A percentile compares a stretch with the other conserved stretches of the same genome.
phyloP scores from a whole-genome alignment of 257 asterid genomes.

The Solanum rostratum region DNA sequence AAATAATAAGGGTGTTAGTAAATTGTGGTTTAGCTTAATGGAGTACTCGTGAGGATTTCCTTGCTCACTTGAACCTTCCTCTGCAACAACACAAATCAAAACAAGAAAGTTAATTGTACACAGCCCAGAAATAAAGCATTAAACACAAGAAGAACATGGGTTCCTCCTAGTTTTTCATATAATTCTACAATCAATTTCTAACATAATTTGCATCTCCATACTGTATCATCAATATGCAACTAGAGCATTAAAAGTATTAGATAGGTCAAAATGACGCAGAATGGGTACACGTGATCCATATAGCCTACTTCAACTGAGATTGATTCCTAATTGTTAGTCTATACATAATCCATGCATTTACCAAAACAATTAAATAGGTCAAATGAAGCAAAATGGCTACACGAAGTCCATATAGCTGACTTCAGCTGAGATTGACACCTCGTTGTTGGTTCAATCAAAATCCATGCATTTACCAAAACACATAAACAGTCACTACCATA shows the following conservation, averaged over 20 bases:
- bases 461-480: neutral
- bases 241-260: neutral
- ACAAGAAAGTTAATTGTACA: neutral
- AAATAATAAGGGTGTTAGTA: conserved; percentile 7
- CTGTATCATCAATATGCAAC: neutral
- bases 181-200: neutral
- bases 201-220: neutral
- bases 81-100: conserved; percentile 17
- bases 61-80: conserved; percentile 33
- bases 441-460: neutral
- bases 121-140: neutral
- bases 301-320: neutral
- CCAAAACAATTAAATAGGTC: neutral
- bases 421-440: neutral
- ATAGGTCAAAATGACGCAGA: neutral
- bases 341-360: neutral
- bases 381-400: too few species aligned
- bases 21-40: conserved; percentile 13
- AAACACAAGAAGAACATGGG: neutral
- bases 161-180: neutral
- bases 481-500: conserved; percentile 2
- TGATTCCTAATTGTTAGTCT: neutral
- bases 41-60: conserved; percentile 19
- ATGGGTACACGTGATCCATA: neutral
- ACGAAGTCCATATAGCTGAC: neutral